A percentile compares a stretch with the other conserved stretches of the same genome.
phyloP scores from a whole-genome alignment of 257 asterid genomes.

The Sherardia arvensis region DNA sequence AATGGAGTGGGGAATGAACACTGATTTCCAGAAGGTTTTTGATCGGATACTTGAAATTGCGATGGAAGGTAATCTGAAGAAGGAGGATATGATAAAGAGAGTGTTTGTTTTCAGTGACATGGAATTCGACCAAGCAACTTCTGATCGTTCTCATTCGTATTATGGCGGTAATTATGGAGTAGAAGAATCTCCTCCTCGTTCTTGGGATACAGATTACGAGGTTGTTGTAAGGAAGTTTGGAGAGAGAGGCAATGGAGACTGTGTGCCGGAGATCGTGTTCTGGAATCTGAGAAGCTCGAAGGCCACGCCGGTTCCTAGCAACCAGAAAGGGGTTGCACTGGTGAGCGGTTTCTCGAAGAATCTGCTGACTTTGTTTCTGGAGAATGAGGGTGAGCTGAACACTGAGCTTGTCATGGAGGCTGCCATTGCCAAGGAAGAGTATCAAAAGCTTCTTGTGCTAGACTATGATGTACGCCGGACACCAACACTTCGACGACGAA shows the following conservation, averaged over 20 bases:
- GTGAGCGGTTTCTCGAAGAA: constrained; percentile 46
- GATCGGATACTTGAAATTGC: constrained; percentile 6
- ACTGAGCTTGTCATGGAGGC: constrained; percentile 36
- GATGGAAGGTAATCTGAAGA: neutral
- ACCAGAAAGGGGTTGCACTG: constrained; percentile 30
- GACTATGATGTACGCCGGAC: no score
- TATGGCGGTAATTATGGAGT: no score
- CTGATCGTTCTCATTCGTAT: no score
- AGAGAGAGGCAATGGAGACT: constrained; percentile 23
- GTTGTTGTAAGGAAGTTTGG: constrained; percentile 29
- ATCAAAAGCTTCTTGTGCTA: constrained; percentile 23
- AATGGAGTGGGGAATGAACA: constrained; percentile 10
- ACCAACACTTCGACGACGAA: no score
- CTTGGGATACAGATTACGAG: constrained; percentile 41
- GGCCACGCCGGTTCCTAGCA: constrained; percentile 30
- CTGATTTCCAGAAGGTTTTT: constrained; percentile 14
- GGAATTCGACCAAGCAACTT: constrained; percentile 18
- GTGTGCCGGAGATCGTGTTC: constrained; percentile 44
- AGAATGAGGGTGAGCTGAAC: constrained; percentile 14
- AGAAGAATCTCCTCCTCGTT: no score
- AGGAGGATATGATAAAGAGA: constrained; percentile 8
- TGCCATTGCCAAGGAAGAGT: constrained; percentile 33
- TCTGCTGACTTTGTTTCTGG: constrained; percentile 33
- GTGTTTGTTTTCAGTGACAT: constrained; percentile 10
- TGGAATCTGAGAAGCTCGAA: constrained; percentile 41